Evolutionary conservation across 2,329 filamentous ascomycete species (phyloP).

Genomic region (Sporothrix pallida): DNA sequence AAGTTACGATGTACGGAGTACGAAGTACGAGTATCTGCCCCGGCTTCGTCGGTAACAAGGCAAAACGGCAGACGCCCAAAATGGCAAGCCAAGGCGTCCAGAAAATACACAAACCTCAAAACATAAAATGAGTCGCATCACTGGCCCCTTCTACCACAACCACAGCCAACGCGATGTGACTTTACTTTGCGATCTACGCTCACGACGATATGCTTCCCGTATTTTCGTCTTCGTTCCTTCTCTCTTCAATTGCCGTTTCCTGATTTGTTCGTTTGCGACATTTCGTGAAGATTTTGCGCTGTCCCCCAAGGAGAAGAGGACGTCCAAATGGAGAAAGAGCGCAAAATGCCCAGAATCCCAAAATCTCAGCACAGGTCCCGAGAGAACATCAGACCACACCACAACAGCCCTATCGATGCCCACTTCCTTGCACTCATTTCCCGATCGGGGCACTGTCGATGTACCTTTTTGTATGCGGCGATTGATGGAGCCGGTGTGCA

Average conservation of each 20-base stretch:
- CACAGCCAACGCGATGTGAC: background rate
- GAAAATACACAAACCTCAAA: background rate
- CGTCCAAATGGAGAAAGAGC: too few relatives aligned
- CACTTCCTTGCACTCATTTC: background rate
- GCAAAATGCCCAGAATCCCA: too few relatives aligned
- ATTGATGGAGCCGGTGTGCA: background rate
- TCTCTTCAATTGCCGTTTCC: too few relatives aligned
- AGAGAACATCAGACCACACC: background rate
- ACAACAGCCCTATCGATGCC: background rate
- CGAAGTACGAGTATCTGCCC: background rate
- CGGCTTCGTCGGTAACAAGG: background rate
- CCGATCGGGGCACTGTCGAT: background rate
- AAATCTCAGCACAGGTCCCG: background rate
- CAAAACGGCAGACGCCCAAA: conserved; percentile 2
- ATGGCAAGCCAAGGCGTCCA: background rate
- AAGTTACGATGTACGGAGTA: too few relatives aligned
- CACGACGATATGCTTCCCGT: too few relatives aligned
- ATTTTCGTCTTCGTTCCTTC: too few relatives aligned
- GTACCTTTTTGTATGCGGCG: background rate
- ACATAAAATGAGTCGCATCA: too few relatives aligned
- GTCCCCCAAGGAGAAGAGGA: too few relatives aligned
- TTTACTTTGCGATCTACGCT: too few relatives aligned
- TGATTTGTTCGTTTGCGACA: too few relatives aligned
- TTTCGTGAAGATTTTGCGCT: too few relatives aligned
- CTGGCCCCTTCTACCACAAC: background rate